phyloP scores from a whole-genome alignment of 2,329 filamentous ascomycete species.

The Exophiala viscosa region DNA sequence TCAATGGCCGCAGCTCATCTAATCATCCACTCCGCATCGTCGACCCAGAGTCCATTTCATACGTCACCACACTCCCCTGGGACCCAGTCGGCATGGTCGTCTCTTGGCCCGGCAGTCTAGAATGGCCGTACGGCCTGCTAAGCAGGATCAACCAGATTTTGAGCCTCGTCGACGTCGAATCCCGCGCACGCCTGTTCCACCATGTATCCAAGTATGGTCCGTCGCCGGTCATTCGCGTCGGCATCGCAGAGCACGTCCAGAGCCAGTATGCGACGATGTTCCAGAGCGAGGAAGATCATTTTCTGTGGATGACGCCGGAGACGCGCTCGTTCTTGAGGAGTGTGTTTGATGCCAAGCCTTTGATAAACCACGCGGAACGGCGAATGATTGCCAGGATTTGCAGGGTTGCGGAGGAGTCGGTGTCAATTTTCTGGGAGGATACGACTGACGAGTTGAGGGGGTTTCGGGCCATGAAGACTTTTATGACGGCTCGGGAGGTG shows the following conservation, averaged over 20 bases:
- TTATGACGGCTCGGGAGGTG: slow-evolving; percentile 18
- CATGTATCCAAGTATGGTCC: slow-evolving; percentile 21
- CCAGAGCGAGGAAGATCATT: slow-evolving; percentile 8
- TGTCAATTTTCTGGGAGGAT: slow-evolving; percentile 20
- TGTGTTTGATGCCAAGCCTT: slow-evolving; percentile 1
- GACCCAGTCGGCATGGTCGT: slow-evolving; percentile 15
- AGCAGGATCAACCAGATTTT: slow-evolving; percentile 16
- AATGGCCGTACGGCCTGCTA: slow-evolving; percentile 12
- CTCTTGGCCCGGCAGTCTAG: slow-evolving; percentile 5
- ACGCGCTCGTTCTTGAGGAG: slow-evolving; percentile 14
- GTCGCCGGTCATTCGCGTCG: slow-evolving; percentile 16
- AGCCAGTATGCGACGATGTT: slow-evolving; percentile 13
- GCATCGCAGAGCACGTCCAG: slow-evolving; percentile 12
- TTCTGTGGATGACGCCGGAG: slow-evolving; percentile 16
- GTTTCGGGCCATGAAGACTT: slow-evolving; percentile 16
- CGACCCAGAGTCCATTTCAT: slow-evolving; percentile 15
- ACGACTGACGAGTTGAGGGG: not conserved
- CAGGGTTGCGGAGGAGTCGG: slow-evolving; percentile 10
- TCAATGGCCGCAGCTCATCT: not conserved
- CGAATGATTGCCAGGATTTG: slow-evolving; percentile 11
- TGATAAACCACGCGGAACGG: slow-evolving; percentile 10
- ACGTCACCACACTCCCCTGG: slow-evolving; percentile 21
- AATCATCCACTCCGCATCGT: slow-evolving; percentile 14
- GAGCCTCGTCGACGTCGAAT: slow-evolving; percentile 18
- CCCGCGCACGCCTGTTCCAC: slow-evolving; percentile 20